These are phyloP conservation scores for Paramecium primaurelia DNA, from an alignment of 73 alveolate species.

Conservation along the genomic window DNA sequence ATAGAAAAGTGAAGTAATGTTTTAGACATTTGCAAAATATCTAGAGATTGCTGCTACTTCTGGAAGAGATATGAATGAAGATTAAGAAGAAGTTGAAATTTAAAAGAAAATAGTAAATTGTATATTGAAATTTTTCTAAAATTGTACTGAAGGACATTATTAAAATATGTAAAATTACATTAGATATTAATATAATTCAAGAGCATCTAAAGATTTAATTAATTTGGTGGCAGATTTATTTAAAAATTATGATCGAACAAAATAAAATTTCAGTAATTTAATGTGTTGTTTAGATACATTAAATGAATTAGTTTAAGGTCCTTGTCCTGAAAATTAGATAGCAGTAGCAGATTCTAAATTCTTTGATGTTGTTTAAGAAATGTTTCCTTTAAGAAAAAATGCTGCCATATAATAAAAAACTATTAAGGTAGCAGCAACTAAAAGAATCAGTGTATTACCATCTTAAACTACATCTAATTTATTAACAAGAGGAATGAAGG, in stretches of 20 bases:
- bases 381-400: slow-evolving; percentile 42
- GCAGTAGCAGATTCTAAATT: slow-evolving; percentile 68
- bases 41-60: not conserved
- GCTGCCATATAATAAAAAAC: not conserved
- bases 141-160: slow-evolving; percentile 66
- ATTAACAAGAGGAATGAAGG: slow-evolving; percentile 60
- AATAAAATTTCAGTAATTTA: slow-evolving; percentile 19
- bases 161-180: slow-evolving; percentile 54
- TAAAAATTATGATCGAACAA: slow-evolving; percentile 45
- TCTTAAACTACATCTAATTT: not conserved
- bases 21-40: slow-evolving; percentile 27
- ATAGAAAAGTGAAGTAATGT: slow-evolving; percentile 61
- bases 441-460: not conserved
- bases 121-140: slow-evolving; percentile 51
- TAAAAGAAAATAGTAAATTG: slow-evolving; percentile 10
- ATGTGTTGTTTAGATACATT: slow-evolving; percentile 63
- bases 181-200: slow-evolving; percentile 62
- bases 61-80: not conserved
- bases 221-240: slow-evolving; percentile 52
- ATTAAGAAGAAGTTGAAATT: not conserved
- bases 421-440: not conserved
- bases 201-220: slow-evolving; percentile 56
- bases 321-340: slow-evolving; percentile 62
- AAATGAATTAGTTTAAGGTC: slow-evolving; percentile 74
- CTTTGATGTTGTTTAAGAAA: slow-evolving; percentile 60